Percentiles rank a stretch among this genome's conserved stretches.
These are phyloP conservation scores for Scenedesmus sp. DNA, from an alignment of 163 green algal genomes.

Conservation along the genomic window DNA sequence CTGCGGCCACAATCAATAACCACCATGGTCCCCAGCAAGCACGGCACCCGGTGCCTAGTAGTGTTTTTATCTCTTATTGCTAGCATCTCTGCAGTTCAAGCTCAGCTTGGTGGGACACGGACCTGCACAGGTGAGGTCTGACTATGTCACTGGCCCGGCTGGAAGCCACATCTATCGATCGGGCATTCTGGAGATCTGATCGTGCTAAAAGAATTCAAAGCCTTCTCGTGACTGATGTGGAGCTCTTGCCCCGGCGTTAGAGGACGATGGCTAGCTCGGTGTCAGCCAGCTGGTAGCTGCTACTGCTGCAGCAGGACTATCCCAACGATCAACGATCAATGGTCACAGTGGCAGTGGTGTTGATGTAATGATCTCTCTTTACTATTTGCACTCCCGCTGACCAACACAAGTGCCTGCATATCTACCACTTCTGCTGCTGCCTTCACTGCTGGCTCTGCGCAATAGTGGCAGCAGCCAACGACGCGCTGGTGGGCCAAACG, in stretches of 20 bases:
- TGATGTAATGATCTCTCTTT: not conserved
- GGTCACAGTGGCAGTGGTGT: not conserved
- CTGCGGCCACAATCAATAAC: not conserved
- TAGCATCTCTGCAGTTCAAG: not conserved
- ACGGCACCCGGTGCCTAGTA: not conserved
- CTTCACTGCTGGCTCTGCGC: not conserved
- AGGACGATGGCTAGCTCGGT: not conserved
- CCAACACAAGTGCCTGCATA: not conserved
- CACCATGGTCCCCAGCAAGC: conserved; percentile 6
- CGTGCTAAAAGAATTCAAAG: not conserved
- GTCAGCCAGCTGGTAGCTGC: not conserved
- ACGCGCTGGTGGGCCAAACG: conserved; percentile 28
- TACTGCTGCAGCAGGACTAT: not conserved
- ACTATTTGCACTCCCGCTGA: too few relatives aligned
- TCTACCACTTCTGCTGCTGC: not conserved
- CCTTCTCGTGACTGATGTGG: not conserved
- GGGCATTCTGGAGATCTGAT: not conserved
- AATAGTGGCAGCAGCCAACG: conserved; percentile 15
- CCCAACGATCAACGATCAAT: not conserved
- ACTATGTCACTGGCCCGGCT: conserved; percentile 3
- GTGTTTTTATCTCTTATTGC: not conserved
- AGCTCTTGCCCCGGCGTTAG: not conserved
- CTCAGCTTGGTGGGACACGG: not conserved
- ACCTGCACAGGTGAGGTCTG: not conserved
- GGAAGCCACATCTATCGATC: not conserved